Evolutionary conservation across 2,329 filamentous ascomycete species (phyloP).

Genomic region (Microcyclospora tardicrescens): DNA sequence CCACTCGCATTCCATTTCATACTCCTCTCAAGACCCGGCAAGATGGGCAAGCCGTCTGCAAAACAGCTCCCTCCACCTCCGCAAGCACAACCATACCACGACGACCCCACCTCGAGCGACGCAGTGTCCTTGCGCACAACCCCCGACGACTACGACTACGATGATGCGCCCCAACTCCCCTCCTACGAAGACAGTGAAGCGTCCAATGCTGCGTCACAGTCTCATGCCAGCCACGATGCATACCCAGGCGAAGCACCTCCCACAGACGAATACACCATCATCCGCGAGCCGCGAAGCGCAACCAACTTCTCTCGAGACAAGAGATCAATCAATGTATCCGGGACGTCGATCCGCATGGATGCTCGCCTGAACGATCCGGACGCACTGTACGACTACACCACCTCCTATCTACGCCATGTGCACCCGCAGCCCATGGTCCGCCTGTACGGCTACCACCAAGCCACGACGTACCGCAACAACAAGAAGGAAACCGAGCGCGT

Average conservation of each 20-base stretch:
- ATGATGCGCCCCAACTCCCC: conserved; percentile 13
- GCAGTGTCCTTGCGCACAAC: conserved; percentile 19
- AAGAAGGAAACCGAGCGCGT: conserved; percentile 17
- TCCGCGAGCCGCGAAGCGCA: conserved; percentile 3
- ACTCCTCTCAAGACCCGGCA: neutral
- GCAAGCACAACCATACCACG: conserved; percentile 7
- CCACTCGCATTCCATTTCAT: no score
- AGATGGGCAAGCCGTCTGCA: conserved; percentile 2
- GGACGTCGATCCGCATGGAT: conserved; percentile 18
- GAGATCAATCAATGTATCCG: conserved; percentile 6
- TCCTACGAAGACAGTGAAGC: conserved; percentile 18
- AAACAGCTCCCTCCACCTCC: neutral
- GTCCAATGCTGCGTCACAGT: conserved; percentile 1
- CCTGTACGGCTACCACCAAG: conserved; percentile 17
- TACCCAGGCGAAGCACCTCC: neutral
- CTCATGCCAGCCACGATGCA: neutral
- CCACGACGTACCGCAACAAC: conserved; percentile 12
- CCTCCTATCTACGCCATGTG: conserved; percentile 10
- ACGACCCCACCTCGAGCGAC: conserved; percentile 9
- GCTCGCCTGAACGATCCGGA: conserved; percentile 11
- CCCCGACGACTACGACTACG: conserved; percentile 17
- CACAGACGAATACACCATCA: conserved; percentile 9
- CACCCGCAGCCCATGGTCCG: conserved; percentile 13
- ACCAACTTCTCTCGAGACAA: conserved; percentile 4
- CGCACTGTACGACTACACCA: conserved; percentile 14